Conservation (phyloP, 805 yeast species). For the Cyberlindnera amylophila region DNA sequence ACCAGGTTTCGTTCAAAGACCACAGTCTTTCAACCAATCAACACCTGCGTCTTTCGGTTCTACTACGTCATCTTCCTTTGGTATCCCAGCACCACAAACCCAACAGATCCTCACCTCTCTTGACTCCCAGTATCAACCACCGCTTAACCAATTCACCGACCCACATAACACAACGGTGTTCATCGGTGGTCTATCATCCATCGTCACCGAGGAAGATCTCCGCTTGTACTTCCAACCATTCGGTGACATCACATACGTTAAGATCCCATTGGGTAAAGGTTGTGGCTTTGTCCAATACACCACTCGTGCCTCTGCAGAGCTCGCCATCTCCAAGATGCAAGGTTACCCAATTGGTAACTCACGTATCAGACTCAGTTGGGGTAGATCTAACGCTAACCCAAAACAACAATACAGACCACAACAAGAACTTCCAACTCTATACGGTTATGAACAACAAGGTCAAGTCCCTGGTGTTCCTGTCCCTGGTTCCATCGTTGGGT, state of each 20-base stretch:
- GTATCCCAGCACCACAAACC: conserved; percentile 21
- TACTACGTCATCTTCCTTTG: conserved; percentile 14
- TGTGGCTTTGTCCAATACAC: conserved; percentile 88
- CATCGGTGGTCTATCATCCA: conserved; percentile 59
- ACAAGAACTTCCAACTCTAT: conserved; percentile 23
- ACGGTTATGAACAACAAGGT: conserved; percentile 20
- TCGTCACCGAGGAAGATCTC: conserved; percentile 59
- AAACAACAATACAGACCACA: conserved; percentile 24
- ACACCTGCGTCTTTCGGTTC: conserved; percentile 20
- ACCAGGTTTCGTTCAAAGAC: conserved; percentile 19
- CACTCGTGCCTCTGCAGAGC: conserved; percentile 77
- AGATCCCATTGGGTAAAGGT: conserved; percentile 68
- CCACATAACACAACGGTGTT: conserved; percentile 76
- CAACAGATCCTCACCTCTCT: conserved; percentile 20
- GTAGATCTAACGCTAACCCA: conserved; percentile 45
- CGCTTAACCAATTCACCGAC: conserved; percentile 66
- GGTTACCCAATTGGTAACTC: conserved; percentile 85
- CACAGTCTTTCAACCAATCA: conserved; percentile 14
- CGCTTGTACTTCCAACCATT: conserved; percentile 57
- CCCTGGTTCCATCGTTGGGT: conserved; percentile 7
- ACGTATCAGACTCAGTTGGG: conserved; percentile 85
- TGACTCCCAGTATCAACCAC: conserved; percentile 46
- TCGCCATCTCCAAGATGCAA: conserved; percentile 82
- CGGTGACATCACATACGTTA: conserved; percentile 74
- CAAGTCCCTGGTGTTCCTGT: conserved; percentile 5